Conservation (phyloP, 768 basidiomycete species). For the Hericium coralloides region DNA sequence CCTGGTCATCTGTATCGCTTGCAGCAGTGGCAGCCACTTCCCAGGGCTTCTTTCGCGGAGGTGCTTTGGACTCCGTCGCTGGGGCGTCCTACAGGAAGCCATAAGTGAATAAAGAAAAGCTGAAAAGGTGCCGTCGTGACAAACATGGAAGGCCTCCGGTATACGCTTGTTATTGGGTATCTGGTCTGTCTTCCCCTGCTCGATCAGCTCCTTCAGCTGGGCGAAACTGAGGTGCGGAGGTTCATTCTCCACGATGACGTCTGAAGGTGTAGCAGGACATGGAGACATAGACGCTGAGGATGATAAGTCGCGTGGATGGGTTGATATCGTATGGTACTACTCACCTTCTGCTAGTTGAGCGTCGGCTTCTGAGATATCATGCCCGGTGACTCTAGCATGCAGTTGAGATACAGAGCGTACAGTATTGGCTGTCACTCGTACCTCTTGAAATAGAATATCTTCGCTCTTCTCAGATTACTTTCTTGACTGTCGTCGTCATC, state of each 20-base stretch:
- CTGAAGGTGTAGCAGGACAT: not conserved
- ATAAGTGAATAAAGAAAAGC: slow-evolving; percentile 1
- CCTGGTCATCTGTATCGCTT: too few relatives aligned
- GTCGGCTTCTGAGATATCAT: not conserved
- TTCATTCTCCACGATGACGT: slow-evolving; percentile 1
- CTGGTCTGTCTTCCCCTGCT: slow-evolving; percentile 58
- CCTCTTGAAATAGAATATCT: slow-evolving; percentile 71
- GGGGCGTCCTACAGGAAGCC: slow-evolving; percentile 33
- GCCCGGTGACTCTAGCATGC: not conserved
- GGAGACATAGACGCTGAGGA: not conserved
- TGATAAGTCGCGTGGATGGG: not conserved
- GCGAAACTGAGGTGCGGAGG: slow-evolving; percentile 50
- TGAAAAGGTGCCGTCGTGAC: slow-evolving; percentile 12
- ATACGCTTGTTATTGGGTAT: slow-evolving; percentile 77
- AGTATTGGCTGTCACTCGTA: slow-evolving; percentile 15
- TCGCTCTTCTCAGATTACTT: slow-evolving; percentile 41
- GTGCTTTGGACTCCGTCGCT: slow-evolving; percentile 47
- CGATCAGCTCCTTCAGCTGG: slow-evolving; percentile 62
- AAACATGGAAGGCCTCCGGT: slow-evolving; percentile 56
- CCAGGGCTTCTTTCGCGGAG: slow-evolving; percentile 61
- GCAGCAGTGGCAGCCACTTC: slow-evolving; percentile 27
- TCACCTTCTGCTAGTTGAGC: not conserved
- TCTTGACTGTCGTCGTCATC: slow-evolving; percentile 31
- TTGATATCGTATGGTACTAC: not conserved
- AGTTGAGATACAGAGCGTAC: not conserved